Base-by-base conservation (phyloP, 1,284 basidiomycete species). In the Fistulinella cinereoalba region DNA sequence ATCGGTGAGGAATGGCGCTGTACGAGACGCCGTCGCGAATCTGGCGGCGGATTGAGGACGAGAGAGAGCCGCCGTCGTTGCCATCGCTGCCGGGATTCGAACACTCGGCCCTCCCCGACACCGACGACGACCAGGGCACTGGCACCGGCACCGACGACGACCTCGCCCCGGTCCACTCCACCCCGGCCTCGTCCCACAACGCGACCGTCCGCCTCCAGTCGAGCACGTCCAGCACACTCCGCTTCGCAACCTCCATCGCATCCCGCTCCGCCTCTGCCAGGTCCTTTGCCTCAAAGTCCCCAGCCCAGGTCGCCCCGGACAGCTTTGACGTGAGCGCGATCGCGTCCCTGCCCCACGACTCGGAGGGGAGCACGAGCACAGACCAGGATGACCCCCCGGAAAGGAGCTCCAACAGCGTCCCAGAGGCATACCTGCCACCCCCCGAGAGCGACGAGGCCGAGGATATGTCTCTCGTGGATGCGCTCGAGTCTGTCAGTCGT, bases 11-110 rank as follows among this genome's bases (percentile, higher is more conserved):
- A 2, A 68, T 69, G 60, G 70, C 71, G 4, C 64, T 77, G 65
- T 73, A 86, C 9, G 87, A 90, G 65, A 90, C 87, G 9, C 87
- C 87, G 0, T 89, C 88, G 24, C 73, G 86, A 40, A 81, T 90
- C 58, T 86, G 83, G 83, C 75, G 87, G 22, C 77, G 88, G 41
- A 88, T 90, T 38, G 77, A 89, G 63, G 83, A 87, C 55, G 79
- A 77, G 44, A 66, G 70, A 53, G 86, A 88, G 52, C 83, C 89
- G 72, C 84, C 88, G 7, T 90, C 88, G 31, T 68, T 90, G 3
- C 87, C 87, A 3, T 87, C 85, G 7, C 65, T 89, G 7, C 84
- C 85, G 12, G 71, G 57, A 1, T 80, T 85, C 56, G 85, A 88
- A 34, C 78, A 84, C 55, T 83, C 82, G 18, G 71, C 54, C 6